Evolutionary conservation across 139 green algal species (phyloP), one percentile per base, ranked within the genome.

Genomic region (Auxenochlorella protothecoides): DNA sequence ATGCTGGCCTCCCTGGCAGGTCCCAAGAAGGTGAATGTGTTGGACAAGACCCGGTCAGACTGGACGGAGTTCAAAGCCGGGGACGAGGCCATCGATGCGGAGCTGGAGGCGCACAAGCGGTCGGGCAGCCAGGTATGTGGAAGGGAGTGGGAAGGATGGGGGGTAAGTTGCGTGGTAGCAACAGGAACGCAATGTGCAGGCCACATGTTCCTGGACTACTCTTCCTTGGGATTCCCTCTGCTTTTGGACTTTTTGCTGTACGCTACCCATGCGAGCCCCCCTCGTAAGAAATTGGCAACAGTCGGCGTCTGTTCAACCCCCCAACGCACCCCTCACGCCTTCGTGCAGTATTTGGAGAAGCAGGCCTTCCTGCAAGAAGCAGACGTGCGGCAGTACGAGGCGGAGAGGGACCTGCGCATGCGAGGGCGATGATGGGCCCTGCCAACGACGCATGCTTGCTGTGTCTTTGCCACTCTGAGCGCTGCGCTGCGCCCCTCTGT

Each of bases 31-130:
- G 76, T 78, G 8, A 92, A 80, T 53, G 85, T 96, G 60, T 73
- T 97, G 60, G 92, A 97, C 83, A 97, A 96, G 87, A 87, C 72
- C 13, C 89, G 88, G 53, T 75, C 85, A 55, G 92, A 97, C 78
- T 97, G 92, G 92, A 76, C 85, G 68, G 71, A 83, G 59, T 85
- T 85, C 76, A 96, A 96, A 74, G 78, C 79, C 8, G 74, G 54
- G 27, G 74, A 95, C 73, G 74, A 78, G 12, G 71, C 78, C 27
- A 57, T 95, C 53, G 86, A 92, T 62, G 90, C 93, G 74, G 90
- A 96, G 82, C 84, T 96, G 64, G 87, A 94, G 79, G 69, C 65
- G 9, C 84, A 95, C 81, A 92, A 89, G 81, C 84, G 79, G 74
- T 86, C 81, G 70, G 78, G 77, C 3, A 65, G 59, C 63, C 57